These are phyloP conservation scores for Oryza longistaminata DNA, from an alignment of 176 grass and related monocot species.

Conservation along the genomic window DNA sequence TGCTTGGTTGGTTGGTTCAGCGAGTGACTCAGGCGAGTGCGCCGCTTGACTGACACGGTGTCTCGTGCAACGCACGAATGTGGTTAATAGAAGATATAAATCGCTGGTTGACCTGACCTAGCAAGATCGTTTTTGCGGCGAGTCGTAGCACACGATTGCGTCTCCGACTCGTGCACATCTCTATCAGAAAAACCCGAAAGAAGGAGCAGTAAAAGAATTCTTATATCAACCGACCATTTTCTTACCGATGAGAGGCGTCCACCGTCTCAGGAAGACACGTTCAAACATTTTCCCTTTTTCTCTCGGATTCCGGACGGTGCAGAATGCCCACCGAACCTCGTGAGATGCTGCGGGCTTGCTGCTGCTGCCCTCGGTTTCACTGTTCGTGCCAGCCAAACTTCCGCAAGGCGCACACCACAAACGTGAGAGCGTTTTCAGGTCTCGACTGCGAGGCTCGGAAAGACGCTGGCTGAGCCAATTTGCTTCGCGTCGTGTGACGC, in stretches of 20 bases:
- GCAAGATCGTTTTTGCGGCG: too few relatives aligned
- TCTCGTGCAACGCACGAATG: too few relatives aligned
- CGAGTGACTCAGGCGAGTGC: too few relatives aligned
- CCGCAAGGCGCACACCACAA: background rate
- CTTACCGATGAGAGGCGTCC: background rate
- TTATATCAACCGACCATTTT: background rate
- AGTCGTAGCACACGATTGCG: too few relatives aligned
- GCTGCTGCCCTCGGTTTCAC: background rate
- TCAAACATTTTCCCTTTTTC: background rate
- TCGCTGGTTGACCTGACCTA: too few relatives aligned
- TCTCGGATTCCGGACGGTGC: background rate
- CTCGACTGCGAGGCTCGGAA: background rate
- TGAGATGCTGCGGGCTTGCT: too few relatives aligned
- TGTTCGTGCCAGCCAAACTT: background rate
- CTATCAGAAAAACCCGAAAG: too few relatives aligned
- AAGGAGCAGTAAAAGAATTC: background rate
- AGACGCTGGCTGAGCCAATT: background rate
- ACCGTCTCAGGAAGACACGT: background rate
- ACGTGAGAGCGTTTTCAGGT: conserved; percentile 15
- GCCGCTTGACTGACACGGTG: too few relatives aligned
- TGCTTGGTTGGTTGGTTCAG: too few relatives aligned
- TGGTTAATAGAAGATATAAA: too few relatives aligned
- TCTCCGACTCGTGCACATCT: too few relatives aligned
- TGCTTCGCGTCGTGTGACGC: background rate
- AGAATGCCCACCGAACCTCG: too few relatives aligned